Evolutionary conservation across 768 basidiomycete species (phyloP), one percentile per base, ranked within the genome.

Genomic region (Cystoderma amianthinum): DNA sequence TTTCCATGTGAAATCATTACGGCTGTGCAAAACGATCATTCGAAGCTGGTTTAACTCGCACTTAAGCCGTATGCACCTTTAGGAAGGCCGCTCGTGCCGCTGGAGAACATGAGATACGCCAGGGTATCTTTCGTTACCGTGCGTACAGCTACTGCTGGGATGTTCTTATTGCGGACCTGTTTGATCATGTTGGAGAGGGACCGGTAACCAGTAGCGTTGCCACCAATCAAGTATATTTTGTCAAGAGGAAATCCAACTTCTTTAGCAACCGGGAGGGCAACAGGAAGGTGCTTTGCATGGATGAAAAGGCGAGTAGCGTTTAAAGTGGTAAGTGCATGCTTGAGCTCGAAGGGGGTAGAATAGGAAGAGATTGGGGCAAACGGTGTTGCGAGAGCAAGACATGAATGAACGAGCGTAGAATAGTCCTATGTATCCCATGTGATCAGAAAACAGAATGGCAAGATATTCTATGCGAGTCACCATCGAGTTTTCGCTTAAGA

Each of bases 1-100:
- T 85, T 85, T 36, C 76, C 76, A 49, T 85, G 83, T 1, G 83
- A 76, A 19, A 83, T 74, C 82, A 79, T 82, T n/a, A 85, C 78
- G 5, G 74, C 84, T 85, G 46, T 16, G 33, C 24, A 12, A 4
- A 15, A 33, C 12, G 4, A 23, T 20, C 13, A 15, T 32, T 38
- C n/a, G 5, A 7, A 34, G 20, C 48, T 20, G 30, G 22, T n/a
- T n/a, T n/a, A n/a, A n/a, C n/a, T n/a, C n/a, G n/a, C n/a, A n/a
- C n/a, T n/a, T n/a, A n/a, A 42, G 19, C 12, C 11, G 19, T 23
- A 20, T 43, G 15, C 19, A 78, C 84, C 83, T 72, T 88, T 88
- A 0, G 85, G 83, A 3, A 80, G 61, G 0, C 86, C 85, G 44
- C 72, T 86, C 0, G 86, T 88, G 17, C 85, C n/a, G n/a, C n/a